Evolutionary conservation across 306 rosid species (phyloP), one percentile per base, ranked within the genome.

Genomic region (Myrica gale): DNA sequence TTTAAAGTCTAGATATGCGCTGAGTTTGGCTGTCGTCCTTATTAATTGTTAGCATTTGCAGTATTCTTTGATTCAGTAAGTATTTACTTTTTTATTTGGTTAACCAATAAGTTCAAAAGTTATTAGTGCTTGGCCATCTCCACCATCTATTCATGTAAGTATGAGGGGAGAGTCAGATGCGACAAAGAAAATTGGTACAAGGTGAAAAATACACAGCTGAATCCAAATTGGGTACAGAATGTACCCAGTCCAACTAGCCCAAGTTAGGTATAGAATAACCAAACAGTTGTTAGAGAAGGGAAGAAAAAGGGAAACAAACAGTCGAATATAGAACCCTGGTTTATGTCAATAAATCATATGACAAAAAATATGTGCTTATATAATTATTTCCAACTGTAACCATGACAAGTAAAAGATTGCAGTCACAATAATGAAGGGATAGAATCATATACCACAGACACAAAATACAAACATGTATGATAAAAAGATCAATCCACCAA

Each of bases 401-500:
- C n/a, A 16, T 54, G 60, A 54, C 3, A 54, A n/a, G 60, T 54
- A n/a, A 54, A 11, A 57, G 4, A 19, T 13, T 42, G 39, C 48
- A 23, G 32, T 75, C 12, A 74, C 19, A 26, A 0, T 5, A 61
- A 39, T 37, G 61, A 17, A 9, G 75, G 53, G 47, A 71, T 9
- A 47, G n/a, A 75, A 75, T 71, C 10, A 79, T 65, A 45, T 51
- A 46, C 63, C 12, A 19, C 26, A 52, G n/a, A 51, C 51, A 68
- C 51, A 48, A 68, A 79, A 76, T 72, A 63, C 21, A 26, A 62
- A 44, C 39, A 70, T 62, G 57, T 74, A 53, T 45, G 68, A 9
- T 63, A 26, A 26, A 26, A 26, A 26, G 32, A 26, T 46, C 58
- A 67, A 77, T 45, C 62, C 75, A n/a, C 58, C 44, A 69, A 73